Percentiles rank a stretch among this genome's conserved stretches.
phyloP scores from a whole-genome alignment of 2,329 filamentous ascomycete species.

The Capronia americana region DNA sequence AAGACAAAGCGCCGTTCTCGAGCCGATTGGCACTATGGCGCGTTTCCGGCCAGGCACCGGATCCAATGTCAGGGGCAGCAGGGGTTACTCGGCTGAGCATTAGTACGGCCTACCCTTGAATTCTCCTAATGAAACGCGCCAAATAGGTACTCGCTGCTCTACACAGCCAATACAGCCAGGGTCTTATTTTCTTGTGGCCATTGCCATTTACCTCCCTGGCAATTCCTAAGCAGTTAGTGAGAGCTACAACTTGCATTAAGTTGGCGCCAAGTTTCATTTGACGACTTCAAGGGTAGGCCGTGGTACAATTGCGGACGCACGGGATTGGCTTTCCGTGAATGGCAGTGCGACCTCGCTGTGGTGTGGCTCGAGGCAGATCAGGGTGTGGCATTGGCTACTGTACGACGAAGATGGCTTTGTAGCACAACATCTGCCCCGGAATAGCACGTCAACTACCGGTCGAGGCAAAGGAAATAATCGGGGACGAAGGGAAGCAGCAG shows the following conservation, averaged over 20 bases:
- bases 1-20: not conserved
- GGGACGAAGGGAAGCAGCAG: conserved; percentile 2
- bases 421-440: not conserved
- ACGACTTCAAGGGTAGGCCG: too few species aligned
- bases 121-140: too few species aligned
- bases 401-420: not conserved
- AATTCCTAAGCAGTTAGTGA: too few species aligned
- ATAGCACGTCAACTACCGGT: not conserved
- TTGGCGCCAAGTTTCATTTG: too few species aligned
- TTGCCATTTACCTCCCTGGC: too few species aligned
- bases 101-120: too few species aligned
- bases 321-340: not conserved
- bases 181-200: too few species aligned
- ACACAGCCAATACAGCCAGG: too few species aligned
- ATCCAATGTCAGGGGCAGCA: not conserved
- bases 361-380: not conserved
- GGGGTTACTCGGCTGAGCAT: not conserved
- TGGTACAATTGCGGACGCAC: not conserved
- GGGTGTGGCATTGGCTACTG: not conserved
- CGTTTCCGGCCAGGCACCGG: not conserved
- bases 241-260: too few species aligned
- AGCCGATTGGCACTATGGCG: not conserved
- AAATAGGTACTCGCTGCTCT: too few species aligned
- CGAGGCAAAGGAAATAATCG: not conserved
- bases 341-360: not conserved